Percentiles rank a stretch among this genome's conserved stretches.
Evolutionary conservation across 2,329 filamentous ascomycete species (phyloP).

Genomic region (Chaetomiaceae sp.): DNA sequence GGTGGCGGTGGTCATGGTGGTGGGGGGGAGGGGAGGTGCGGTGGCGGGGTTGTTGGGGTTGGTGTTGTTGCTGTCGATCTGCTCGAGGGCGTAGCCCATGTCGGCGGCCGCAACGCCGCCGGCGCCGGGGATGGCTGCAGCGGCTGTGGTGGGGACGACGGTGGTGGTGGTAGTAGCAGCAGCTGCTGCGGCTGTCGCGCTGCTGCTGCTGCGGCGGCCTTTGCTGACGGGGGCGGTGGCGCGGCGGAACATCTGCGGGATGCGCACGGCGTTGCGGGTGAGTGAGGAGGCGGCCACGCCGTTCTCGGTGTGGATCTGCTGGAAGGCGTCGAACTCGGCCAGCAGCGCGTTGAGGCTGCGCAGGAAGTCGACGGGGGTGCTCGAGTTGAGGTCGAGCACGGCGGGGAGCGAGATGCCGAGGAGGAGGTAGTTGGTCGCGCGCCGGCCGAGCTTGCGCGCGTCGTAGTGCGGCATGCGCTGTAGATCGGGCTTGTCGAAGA

Average conservation of each 20-base stretch:
- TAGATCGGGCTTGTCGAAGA: slow-evolving; percentile 79
- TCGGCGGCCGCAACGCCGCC: no score
- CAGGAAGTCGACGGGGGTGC: slow-evolving; percentile 76
- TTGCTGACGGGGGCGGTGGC: slow-evolving; percentile 48
- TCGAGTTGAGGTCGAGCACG: slow-evolving; percentile 80
- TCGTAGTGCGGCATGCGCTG: slow-evolving; percentile 81
- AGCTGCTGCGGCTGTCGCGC: no score
- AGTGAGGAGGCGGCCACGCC: slow-evolving; percentile 64
- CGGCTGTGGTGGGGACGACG: no score
- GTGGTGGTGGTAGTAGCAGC: no score
- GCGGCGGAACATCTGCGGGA: slow-evolving; percentile 78
- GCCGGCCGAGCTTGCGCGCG: slow-evolving; percentile 72
- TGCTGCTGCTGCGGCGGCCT: slow-evolving; percentile 46
- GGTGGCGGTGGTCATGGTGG: background rate
- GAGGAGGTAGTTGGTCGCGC: slow-evolving; percentile 88
- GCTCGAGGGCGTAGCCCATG: slow-evolving; percentile 17
- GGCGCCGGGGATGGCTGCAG: no score
- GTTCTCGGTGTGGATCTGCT: slow-evolving; percentile 75
- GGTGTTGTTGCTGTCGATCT: slow-evolving; percentile 34
- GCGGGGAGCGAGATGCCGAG: slow-evolving; percentile 87
- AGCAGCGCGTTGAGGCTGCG: slow-evolving; percentile 79
- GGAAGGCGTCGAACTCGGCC: slow-evolving; percentile 88
- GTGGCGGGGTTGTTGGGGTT: slow-evolving; percentile 35
- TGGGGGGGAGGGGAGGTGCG: background rate
- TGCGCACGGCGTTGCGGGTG: slow-evolving; percentile 66